Base-by-base conservation (phyloP, 164 flowering plant genomes). In the Piper betle region DNA sequence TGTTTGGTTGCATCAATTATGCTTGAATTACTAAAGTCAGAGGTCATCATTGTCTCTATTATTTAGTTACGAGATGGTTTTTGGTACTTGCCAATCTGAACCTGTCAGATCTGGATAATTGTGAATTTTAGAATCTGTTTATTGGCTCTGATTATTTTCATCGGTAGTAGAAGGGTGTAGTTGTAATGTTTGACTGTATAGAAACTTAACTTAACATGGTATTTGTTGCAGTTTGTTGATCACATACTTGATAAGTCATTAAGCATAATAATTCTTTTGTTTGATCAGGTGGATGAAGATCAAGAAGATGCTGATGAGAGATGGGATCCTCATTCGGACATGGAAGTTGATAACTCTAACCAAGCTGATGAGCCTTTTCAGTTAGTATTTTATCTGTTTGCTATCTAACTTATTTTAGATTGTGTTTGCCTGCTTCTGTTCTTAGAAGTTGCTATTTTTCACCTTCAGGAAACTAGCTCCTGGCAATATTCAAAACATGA, bases 321-420 rank as follows among this genome's bases (percentile, higher is more conserved):
- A 72, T 75, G 80, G 85, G 85, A 80, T 69, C 77, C 76, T 58
- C 83, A 82, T 65, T 82, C 87, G 41, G 84, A 81, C 58, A 79
- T 81, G 82, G 88, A 86, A 18, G 62, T 80, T 62, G 85, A 81
- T 63, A 55, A 66, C 33, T 41, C 69, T 53, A 66, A 66, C 59
- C 69, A 54, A 18, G 10, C 18, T 13, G 81, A 80, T 58, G 81
- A 81, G 17, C 43, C 64, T 25, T 43, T 40, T 12, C 73, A 77
- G 86, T 80, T 75, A 55, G 6, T 38, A 48, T 3, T 43, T 57
- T 3, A 58, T 12, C 8, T 39, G 17, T 58, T 58, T n/a, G 16
- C 5, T 37, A 7, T 39, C 19, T 37, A 4, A 58, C 3, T 40
- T 0, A 39, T 38, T 38, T 63, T 40, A 46, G 37, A 52, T 57